These are phyloP conservation scores for Eucalyptus paniculata DNA, from an alignment of 345 rosid genomes.

Conservation along the genomic window DNA sequence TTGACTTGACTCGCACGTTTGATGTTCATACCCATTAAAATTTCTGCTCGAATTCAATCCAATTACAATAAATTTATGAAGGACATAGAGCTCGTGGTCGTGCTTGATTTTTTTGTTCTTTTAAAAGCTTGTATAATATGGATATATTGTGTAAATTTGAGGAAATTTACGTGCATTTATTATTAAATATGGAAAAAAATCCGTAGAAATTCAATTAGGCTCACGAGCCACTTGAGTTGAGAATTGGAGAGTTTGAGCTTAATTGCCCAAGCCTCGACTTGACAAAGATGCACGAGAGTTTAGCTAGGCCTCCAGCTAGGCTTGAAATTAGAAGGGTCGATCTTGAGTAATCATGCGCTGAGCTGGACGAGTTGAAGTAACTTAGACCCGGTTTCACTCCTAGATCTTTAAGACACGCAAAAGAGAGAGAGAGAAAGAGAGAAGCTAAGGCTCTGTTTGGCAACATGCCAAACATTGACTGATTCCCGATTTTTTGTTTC, in stretches of 20 bases:
- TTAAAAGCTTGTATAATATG: background rate
- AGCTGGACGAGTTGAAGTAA: background rate
- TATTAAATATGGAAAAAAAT: background rate
- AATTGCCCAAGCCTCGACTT: background rate
- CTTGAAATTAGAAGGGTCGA: background rate
- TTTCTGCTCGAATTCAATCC: fast-evolving
- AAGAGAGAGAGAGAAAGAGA: background rate
- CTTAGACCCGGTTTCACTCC: background rate
- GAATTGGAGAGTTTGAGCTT: background rate
- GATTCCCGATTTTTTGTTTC: too few relatives aligned
- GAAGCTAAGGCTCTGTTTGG: too few relatives aligned
- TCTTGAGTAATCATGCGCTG: background rate
- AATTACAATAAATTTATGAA: background rate
- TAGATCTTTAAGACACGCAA: background rate
- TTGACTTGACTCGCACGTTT: background rate
- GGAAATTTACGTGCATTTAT: background rate
- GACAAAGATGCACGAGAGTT: background rate
- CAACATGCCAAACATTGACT: too few relatives aligned
- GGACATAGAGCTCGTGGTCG: background rate
- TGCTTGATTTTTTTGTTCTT: fast-evolving
- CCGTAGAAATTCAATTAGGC: fast-evolving
- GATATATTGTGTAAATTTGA: background rate
- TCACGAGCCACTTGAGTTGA: background rate
- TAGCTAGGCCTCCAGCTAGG: background rate
- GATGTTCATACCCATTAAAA: background rate